Percentiles rank a stretch among this genome's conserved stretches.
Conservation (phyloP, 495 filamentous ascomycete species). For the Massariosphaeria phaeospora region DNA sequence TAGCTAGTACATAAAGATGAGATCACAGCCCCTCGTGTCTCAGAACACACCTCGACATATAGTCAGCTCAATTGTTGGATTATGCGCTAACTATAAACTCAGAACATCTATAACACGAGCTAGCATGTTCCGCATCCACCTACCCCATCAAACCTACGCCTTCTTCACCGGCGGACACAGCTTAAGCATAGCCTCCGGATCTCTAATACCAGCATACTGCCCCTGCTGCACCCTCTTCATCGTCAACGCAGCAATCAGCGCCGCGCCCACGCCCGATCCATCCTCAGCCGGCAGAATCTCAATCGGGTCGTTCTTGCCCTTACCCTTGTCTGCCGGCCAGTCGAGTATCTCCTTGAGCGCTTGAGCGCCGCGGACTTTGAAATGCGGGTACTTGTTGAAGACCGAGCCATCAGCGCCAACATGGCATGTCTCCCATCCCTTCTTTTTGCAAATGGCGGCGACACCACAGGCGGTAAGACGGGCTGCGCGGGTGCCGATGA, state of each 20-base stretch:
- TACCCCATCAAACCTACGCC: no score
- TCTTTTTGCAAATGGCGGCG: conserved; percentile 93
- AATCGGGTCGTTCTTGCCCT: conserved; percentile 72
- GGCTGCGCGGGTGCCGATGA: conserved; percentile 91
- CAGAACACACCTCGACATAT: no score
- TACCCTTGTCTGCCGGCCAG: conserved; percentile 63
- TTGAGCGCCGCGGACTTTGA: conserved; percentile 82
- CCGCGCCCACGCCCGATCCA: conserved; percentile 92
- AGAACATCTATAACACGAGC: no score
- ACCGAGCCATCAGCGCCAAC: conserved; percentile 94
- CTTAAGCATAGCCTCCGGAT: conserved; percentile 52
- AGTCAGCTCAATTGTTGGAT: no score
- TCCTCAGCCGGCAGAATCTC: conserved; percentile 85
- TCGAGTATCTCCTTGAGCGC: conserved; percentile 91
- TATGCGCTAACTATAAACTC: no score
- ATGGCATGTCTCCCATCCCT: conserved; percentile 78
- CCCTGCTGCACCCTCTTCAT: conserved; percentile 77
- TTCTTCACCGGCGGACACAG: no score
- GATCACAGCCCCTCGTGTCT: no score
- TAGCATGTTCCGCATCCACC: no score
- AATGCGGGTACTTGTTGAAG: conserved; percentile 98
- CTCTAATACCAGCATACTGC: conserved; percentile 70
- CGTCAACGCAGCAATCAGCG: conserved; percentile 88
- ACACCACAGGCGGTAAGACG: conserved; percentile 91
- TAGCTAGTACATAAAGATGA: no score